Percentiles rank a stretch among this genome's conserved stretches.
Conservation (phyloP, 2,329 filamentous ascomycete genomes). For the Aspergillus fumigatiaffinis region DNA sequence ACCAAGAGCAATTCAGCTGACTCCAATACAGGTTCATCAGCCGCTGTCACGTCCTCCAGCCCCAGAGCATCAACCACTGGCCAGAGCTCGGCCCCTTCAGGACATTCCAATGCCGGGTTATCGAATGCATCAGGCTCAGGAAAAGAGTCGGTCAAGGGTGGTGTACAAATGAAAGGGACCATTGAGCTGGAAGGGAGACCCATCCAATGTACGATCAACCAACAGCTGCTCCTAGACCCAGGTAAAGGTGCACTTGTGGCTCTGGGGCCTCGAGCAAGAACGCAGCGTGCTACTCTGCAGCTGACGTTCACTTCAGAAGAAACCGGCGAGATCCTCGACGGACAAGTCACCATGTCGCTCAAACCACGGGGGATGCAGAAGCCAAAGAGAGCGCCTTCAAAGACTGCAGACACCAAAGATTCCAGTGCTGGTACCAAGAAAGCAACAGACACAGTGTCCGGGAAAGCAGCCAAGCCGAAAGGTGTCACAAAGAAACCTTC, state of each 20-base stretch:
- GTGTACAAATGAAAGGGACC: conserved; percentile 5
- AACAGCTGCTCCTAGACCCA: conserved; percentile 3
- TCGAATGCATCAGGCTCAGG: not conserved
- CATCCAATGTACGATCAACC: conserved; percentile 7
- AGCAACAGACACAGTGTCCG: not conserved
- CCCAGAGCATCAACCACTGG: not conserved
- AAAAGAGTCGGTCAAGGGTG: not conserved
- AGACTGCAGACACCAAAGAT: not conserved
- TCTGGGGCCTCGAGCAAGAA: conserved; percentile 5
- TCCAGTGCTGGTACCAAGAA: not conserved
- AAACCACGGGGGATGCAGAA: not conserved
- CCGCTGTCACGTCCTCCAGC: not conserved
- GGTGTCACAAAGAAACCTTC: not conserved
- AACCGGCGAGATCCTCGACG: conserved; percentile 12
- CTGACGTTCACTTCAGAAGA: conserved; percentile 6
- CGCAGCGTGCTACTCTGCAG: conserved; percentile 8
- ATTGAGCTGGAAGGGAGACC: conserved; percentile 6
- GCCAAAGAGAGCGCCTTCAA: not conserved
- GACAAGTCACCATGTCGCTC: conserved; percentile 8
- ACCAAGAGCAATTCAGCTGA: not conserved
- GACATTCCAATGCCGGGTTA: too few relatives aligned
- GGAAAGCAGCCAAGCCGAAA: not conserved
- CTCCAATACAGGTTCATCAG: not conserved
- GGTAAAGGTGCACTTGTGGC: conserved; percentile 6
- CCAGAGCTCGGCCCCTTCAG: not conserved